Evolutionary conservation across 2,329 filamentous ascomycete species (phyloP), one percentile per base, ranked within the genome.

Genomic region (Tolypocladium sp.): DNA sequence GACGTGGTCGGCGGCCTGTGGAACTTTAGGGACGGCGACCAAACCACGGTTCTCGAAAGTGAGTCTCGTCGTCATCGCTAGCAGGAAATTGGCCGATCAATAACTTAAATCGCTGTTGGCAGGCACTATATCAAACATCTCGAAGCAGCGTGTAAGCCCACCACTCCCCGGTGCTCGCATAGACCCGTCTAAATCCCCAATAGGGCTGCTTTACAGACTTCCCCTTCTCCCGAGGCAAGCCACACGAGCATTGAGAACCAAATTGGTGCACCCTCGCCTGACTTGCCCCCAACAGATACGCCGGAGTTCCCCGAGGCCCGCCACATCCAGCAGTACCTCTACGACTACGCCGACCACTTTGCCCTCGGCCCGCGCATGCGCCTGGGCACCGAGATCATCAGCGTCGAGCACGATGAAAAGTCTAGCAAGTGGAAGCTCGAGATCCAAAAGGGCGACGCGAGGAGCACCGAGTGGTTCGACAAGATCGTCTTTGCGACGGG

Each of bases 1-100:
- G 59, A 66, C 44, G 73, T 71, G 53, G 65, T 78, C 12, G 77
- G 77, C 17, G 77, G 77, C 0, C 62, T 79, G 0, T 79, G 77
- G 77, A 69, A 74, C 51, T 77, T 71, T 58, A 76, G 70, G 13
- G 68, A 71, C 2, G 65, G 74, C n/a, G 64, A 73, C 60, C 69
- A 70, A 61, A 76, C 73, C 38, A 72, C 72, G 12, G 73, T 74
- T 35, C 71, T 77, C 4, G 63, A 66, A 17, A 71, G 68, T 69
- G 65, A 64, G 65, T 64, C 15, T 33, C 20, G 37, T 55, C 1
- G 4, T 58, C 66, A 13, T 66, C 55, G 17, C 0, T 44, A 10
- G 37, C 37, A 38, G 37, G 15, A 38, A 17, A 15, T 5, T 4
- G 13, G 37, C 37, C 13, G 5, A 15, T 15, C 37, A 17, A 38